Evolutionary conservation across 2,329 filamentous ascomycete genomes (phyloP), one percentile per base, ranked within the genome.

Genomic region (Exophiala sideris): DNA sequence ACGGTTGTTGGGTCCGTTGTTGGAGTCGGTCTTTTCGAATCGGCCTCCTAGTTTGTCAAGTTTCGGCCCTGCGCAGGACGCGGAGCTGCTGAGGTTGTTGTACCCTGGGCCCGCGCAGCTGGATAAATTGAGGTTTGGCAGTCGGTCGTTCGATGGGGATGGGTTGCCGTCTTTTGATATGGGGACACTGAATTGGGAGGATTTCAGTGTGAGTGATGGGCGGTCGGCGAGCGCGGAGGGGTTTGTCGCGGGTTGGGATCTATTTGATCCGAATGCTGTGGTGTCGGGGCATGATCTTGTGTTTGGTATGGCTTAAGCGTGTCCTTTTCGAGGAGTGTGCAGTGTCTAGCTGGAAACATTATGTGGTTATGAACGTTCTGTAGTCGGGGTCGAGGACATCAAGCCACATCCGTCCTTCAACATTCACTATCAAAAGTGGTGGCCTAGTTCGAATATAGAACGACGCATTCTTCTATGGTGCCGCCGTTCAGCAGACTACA

Each of bases 111-210:
- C 63, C 10, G 60, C 63, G 24, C 63, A 65, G 45, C 50, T 65
- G 8, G 63, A 65, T 29, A 62, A 65, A 46, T 41, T 65, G 21
- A 52, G 63, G 29, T 65, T 65, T 40, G 63, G 63, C 14, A 60
- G 54, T 34, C 50, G 57, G 8, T 51, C 46, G 14, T 47, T 59
- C 61, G 73, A 72, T 7, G 68, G 71, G 24, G 72, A 74, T 49
- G 70, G 69, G 8, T 57, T 73, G 10, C 57, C 64, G 3, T 66
- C 62, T 2, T 57, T 68, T 39, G 67, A 76, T 46, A 48, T 62
- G 18, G 57, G 58, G 2, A 54, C 56, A 5, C 45, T 65, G 36
- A 65, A 64, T 39, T 64, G 61, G 60, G 61, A 64, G 14, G 63
- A 65, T 21, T 62, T 63, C 29, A 59, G 59, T 32, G 57, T 64